These are phyloP conservation scores for Astragalus membranaceus DNA, from an alignment of 306 rosid genomes.

Conservation along the genomic window DNA sequence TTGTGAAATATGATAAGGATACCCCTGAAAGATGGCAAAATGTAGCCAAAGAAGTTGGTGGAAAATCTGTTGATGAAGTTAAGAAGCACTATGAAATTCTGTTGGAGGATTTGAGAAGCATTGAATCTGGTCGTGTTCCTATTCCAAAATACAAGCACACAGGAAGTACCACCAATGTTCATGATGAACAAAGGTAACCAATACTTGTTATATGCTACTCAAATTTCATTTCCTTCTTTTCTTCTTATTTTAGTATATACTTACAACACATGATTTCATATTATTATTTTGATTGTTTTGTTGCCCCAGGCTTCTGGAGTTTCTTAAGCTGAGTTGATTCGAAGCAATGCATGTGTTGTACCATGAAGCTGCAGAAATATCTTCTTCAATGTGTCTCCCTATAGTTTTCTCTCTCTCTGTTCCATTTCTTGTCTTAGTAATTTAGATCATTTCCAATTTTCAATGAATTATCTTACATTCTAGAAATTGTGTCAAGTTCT, in stretches of 20 bases:
- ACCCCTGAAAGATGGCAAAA: slow-evolving; percentile 61
- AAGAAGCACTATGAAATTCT: slow-evolving; percentile 55
- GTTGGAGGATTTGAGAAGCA: slow-evolving; percentile 48
- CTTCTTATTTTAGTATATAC: background rate
- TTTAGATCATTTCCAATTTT: slow-evolving; percentile 1
- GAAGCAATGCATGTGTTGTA: background rate
- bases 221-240: background rate
- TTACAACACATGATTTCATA: background rate
- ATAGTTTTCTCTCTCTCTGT: background rate
- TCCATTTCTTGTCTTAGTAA: background rate
- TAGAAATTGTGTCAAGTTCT: background rate
- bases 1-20: slow-evolving; percentile 53
- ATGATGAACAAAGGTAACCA: slow-evolving; percentile 36
- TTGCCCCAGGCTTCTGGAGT: slow-evolving; percentile 45
- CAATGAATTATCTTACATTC: slow-evolving; percentile 14
- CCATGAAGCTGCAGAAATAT: background rate
- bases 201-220: background rate
- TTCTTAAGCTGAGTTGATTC: slow-evolving; percentile 34
- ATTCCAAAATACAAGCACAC: slow-evolving; percentile 44
- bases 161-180: slow-evolving; percentile 9
- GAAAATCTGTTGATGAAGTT: slow-evolving; percentile 40
- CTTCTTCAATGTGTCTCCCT: background rate
- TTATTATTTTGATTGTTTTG: background rate
- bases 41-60: slow-evolving; percentile 50
- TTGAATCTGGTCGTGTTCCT: slow-evolving; percentile 50